Percentiles rank a stretch among this genome's conserved stretches.
phyloP scores from a whole-genome alignment of 257 asterid species.

The Solanum bulbocastanum region DNA sequence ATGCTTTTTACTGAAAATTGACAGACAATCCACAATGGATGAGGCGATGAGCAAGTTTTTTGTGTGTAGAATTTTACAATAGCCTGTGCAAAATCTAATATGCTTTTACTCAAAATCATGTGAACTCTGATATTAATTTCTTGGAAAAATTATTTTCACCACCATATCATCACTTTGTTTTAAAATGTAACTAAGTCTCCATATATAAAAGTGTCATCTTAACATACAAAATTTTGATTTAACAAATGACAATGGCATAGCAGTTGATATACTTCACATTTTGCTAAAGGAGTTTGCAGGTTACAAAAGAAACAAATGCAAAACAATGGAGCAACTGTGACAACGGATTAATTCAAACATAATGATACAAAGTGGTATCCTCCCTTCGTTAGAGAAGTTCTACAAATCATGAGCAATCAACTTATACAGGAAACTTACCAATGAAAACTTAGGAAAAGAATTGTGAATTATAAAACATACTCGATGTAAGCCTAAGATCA shows the following conservation, averaged over 20 bases:
- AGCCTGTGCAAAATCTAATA: background rate
- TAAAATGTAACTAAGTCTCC: background rate
- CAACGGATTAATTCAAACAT: background rate
- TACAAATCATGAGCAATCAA: background rate
- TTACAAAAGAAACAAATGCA: background rate
- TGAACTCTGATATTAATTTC: background rate
- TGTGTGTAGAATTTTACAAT: background rate
- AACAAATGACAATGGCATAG: background rate
- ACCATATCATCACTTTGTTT: background rate
- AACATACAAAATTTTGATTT: background rate
- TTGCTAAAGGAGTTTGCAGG: background rate
- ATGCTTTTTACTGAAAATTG: background rate
- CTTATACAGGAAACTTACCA: background rate
- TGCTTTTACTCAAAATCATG: background rate
- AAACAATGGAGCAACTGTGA: background rate
- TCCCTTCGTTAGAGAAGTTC: background rate
- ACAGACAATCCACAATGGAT: background rate
- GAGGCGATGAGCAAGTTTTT: background rate
- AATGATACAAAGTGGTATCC: background rate
- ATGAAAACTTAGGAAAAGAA: background rate
- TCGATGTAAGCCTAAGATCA: background rate
- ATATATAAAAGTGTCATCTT: background rate
- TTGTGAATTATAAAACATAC: background rate
- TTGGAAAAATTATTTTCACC: background rate
- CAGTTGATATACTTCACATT: background rate